Evolutionary conservation across 495 filamentous ascomycete species (phyloP).

Genomic region (Aspergillus nanangensis): DNA sequence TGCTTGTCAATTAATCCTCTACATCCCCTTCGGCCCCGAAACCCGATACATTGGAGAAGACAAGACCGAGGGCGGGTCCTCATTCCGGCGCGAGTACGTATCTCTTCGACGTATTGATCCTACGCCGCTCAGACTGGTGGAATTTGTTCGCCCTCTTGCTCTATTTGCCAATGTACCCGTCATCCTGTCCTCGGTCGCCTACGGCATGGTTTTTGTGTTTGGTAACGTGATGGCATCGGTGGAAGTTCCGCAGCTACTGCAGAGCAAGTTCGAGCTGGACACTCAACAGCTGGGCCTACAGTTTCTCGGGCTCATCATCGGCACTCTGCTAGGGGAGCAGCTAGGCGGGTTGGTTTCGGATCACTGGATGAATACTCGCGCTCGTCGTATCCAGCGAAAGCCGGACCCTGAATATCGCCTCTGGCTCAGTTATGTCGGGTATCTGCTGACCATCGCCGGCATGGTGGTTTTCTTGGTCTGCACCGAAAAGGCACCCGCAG

Average conservation of each 20-base stretch:
- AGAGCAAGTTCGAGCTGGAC: slow-evolving; percentile 47
- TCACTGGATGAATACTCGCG: slow-evolving; percentile 45
- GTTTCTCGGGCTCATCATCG: slow-evolving; percentile 50
- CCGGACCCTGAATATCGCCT: slow-evolving; percentile 43
- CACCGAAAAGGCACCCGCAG: slow-evolving; percentile 32
- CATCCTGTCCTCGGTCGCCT: slow-evolving; percentile 42
- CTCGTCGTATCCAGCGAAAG: slow-evolving; percentile 23
- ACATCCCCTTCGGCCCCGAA: slow-evolving; percentile 53
- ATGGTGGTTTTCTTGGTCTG: slow-evolving; percentile 48
- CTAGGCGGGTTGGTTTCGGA: slow-evolving; percentile 48
- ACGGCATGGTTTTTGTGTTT: slow-evolving; percentile 51
- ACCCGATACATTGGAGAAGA: slow-evolving; percentile 47
- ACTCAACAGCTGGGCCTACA: slow-evolving; percentile 50
- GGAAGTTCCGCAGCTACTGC: slow-evolving; percentile 50
- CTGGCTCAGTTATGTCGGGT: slow-evolving; percentile 51
- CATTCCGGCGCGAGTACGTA: slow-evolving; percentile 41
- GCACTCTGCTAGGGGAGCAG: slow-evolving; percentile 52
- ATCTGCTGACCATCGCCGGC: slow-evolving; percentile 41
- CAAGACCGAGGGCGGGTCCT: slow-evolving; percentile 20
- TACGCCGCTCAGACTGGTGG: slow-evolving; percentile 34
- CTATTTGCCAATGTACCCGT: slow-evolving; percentile 40
- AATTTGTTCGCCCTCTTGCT: slow-evolving; percentile 45
- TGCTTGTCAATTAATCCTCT: slow-evolving; percentile 47
- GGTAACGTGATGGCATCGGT: slow-evolving; percentile 44
- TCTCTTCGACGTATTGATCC: slow-evolving; percentile 45